Conservation (phyloP, 2,329 filamentous ascomycete genomes). For the Geosmithia putterillii region DNA sequence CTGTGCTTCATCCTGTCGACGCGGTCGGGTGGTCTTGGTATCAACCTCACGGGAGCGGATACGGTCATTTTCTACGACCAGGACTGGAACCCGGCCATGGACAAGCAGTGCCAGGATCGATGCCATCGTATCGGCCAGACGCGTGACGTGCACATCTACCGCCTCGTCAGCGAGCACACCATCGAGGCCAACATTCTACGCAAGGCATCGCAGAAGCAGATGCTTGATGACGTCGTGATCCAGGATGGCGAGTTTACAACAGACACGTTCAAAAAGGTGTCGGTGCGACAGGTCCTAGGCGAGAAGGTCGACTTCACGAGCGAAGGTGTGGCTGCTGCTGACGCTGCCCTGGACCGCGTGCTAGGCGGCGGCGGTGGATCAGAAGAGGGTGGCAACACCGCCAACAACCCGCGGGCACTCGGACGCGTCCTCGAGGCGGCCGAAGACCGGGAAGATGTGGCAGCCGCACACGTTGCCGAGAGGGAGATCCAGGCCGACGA, state of each 20-base stretch:
- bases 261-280: conserved; percentile 81
- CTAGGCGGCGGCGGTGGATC: conserved; percentile 42
- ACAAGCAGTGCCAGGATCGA: conserved; percentile 96
- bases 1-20: conserved; percentile 93
- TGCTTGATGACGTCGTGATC: conserved; percentile 96
- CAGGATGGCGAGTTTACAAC: conserved; percentile 98
- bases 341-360: conserved; percentile 75
- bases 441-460: conserved; percentile 85
- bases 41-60: conserved; percentile 93
- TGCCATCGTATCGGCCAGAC: conserved; percentile 97
- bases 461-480: conserved; percentile 75
- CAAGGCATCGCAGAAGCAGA: conserved; percentile 93
- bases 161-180: conserved; percentile 82
- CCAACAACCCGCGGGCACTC: conserved; percentile 43
- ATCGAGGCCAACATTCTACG: conserved; percentile 97
- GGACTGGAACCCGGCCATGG: conserved; percentile 99
- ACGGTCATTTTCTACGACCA: conserved; percentile 98
- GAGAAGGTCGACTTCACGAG: conserved; percentile 38
- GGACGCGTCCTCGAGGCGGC: conserved; percentile 73
- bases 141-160: conserved; percentile 94
- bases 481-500: conserved; percentile 83
- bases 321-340: conserved; percentile 55
- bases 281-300: conserved; percentile 55
- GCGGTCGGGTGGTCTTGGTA: conserved; percentile 84
- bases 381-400: conserved; percentile 34